Base-by-base conservation (phyloP, 1,284 basidiomycete genomes). In the Clitocybe nebularis region DNA sequence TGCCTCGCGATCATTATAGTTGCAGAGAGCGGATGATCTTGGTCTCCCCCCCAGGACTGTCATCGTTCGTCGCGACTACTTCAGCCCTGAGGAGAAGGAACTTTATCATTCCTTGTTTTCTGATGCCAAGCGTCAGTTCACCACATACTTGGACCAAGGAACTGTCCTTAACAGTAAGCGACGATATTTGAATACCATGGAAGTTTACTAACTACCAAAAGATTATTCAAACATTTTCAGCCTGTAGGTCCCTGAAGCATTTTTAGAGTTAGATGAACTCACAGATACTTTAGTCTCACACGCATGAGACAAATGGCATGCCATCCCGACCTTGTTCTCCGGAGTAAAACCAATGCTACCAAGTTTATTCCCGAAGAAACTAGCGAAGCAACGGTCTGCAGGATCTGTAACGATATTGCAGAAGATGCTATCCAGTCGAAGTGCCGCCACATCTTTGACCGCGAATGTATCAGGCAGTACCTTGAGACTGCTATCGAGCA, bases 181-280 rank as follows among this genome's bases (percentile, higher is more conserved):
- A 37, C 39, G 26, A 36, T 26, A 19, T 36, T 25, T 8, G 19
- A 17, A 32, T 26, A 28, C 16, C n/a, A 38, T 10, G 22, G 21
- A 46, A 16, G 54, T 51, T 36, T 47, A 39, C 41, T 55, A 44
- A 47, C 43, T 13, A 41, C 5, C 26, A 36, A 47, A 34, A 93
- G 89, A 97, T 60, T 97, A 95, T 60, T 94, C 91, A 9, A 96
- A 96, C 57, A 94, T 97, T 54, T 97, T 99, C 61, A 84, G 80
- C 53, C 68, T 90, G 79, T 84, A 51, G 59, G 79, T 68, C 19
- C 38, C 16, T 24, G 23, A 17, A 23, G 13, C 14, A 17, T 3
- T 11, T 3, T 21, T 14, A 3, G 3, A 14, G 4, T 44, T 22
- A 9, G 4, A 10, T 1, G 10, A n/a, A 1, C 35, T 25, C 13